Base-by-base conservation (phyloP, 306 rosid genomes). In the Prinsepia uniflora region DNA sequence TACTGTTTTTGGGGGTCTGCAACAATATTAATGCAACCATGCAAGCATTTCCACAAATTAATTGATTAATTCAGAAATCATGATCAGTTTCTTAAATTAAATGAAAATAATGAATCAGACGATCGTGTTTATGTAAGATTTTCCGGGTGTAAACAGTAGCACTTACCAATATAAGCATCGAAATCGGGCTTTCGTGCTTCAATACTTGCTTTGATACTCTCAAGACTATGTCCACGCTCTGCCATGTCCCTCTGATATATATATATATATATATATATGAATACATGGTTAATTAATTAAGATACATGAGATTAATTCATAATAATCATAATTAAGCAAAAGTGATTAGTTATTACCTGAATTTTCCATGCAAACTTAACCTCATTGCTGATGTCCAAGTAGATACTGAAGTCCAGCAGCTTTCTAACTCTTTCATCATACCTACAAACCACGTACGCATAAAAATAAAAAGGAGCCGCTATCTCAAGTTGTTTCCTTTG, bases 311-410 rank as follows among this genome's bases (percentile, higher is more conserved):
- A 30, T 30, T 30, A 30, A 30, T 30, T 30, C 1, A 30, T 2
- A 30, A 30, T 30, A 30, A 30, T 30, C 36, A 30, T 30, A 30
- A 3, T 30, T 30, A 30, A 1, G 36, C 4, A 30, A 30, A 30
- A 30, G 36, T 30, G 36, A 30, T 30, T 30, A 56, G 20, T 1
- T 61, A 8, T 49, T 69, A 94, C 99, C 99, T 95, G 99, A 83
- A 95, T 95, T 88, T 95, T 95, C 99, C 99, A 95, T 17, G 99
- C 97, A 68, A 95, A 95, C 72, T 95, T 95, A 30, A 95, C 99
- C 77, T 95, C 99, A 77, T 95, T 89, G 83, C 99, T 95, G 81
- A 95, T 95, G 84, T 95, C 99, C 83, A 95, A 75, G 89, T 95
- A 95, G 78, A 95, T 91, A 70, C 99, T 91, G 76, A 95, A 95